Evolutionary conservation across 2,329 filamentous ascomycete species (phyloP).

Genomic region (Trichoderma brevicompactum): DNA sequence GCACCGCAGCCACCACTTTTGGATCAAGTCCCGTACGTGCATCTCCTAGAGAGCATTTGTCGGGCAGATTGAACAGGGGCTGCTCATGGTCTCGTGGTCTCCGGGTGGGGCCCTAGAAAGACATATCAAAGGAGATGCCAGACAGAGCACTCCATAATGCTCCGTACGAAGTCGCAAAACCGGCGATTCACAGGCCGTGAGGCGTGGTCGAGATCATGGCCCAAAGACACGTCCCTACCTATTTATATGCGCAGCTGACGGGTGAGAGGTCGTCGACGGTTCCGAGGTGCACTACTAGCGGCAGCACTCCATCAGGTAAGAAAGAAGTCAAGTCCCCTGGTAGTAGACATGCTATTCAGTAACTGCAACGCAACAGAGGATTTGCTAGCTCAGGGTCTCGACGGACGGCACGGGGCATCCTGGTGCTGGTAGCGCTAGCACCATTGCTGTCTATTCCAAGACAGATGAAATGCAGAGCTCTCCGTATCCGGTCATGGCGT

Average conservation of each 20-base stretch:
- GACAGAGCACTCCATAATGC: slow-evolving; percentile 14
- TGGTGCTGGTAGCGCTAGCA: not conserved
- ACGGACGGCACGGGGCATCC: not conserved
- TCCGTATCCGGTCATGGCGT: not conserved
- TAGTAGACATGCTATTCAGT: not conserved
- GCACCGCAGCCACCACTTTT: not conserved
- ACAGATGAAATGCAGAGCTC: not conserved
- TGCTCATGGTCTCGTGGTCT: slow-evolving; percentile 26
- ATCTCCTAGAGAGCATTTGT: slow-evolving; percentile 15
- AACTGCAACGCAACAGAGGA: not conserved
- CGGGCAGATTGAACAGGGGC: slow-evolving; percentile 8
- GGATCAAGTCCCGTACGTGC: slow-evolving; percentile 17
- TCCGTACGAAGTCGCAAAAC: not conserved
- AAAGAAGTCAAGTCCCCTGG: not conserved
- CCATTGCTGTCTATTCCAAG: not conserved
- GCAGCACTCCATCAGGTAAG: not conserved
- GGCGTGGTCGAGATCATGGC: not conserved
- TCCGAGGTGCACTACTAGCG: not conserved
- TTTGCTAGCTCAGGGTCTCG: not conserved
- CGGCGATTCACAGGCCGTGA: not conserved
- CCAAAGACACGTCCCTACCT: not conserved
- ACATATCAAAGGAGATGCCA: slow-evolving; percentile 4
- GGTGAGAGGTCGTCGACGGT: not conserved
- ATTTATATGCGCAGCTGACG: not conserved
- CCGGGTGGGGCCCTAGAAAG: slow-evolving; percentile 17